Evolutionary conservation across 768 basidiomycete genomes (phyloP), one percentile per base, ranked within the genome.

Genomic region (Tricholomella constricta): DNA sequence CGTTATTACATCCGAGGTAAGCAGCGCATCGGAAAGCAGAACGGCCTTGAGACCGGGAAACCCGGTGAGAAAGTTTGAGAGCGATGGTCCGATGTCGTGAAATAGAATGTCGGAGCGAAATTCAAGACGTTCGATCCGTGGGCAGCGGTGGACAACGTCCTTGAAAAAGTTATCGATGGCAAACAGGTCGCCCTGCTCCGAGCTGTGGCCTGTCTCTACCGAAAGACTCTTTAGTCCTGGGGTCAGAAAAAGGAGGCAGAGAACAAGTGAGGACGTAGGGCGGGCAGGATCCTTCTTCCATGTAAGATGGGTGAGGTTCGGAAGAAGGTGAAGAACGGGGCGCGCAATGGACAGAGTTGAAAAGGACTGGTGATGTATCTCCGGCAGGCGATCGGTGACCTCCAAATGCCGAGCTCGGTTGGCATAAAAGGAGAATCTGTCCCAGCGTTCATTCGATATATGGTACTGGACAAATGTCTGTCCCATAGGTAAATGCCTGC

Each of bases 361-460:
- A 20, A 53, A 56, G 15, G 48, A 23, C 11, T 40, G 35, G 34
- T 54, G 48, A 45, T 55, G 51, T 11, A 53, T 46, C 25, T 48
- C 32, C n/a, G 42, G 27, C 14, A 23, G 17, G 6, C 29, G 10
- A 22, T 57, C 56, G 44, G 51, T 69, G 52, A 56, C 60, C 19
- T 55, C 42, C 41, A 65, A 59, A 23, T 56, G 55, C 19, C 62
- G 60, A 17, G 63, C 61, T 48, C 60, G 60, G 29, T 55, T 57
- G 15, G 64, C 52, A 45, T 65, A 65, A 35, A 54, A 55, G 22
- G 52, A 51, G 49, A 65, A 65, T 27, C 51, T 43, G 9, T 52
- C 56, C 64, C 64, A 63, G 17, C 54, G 53, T 4, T 48, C 54
- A 34, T 48, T 56, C 9, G 58, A 48, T 36, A 48, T 61, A 54